Conservation (phyloP, 306 rosid species). For the Potentilla sterilis region DNA sequence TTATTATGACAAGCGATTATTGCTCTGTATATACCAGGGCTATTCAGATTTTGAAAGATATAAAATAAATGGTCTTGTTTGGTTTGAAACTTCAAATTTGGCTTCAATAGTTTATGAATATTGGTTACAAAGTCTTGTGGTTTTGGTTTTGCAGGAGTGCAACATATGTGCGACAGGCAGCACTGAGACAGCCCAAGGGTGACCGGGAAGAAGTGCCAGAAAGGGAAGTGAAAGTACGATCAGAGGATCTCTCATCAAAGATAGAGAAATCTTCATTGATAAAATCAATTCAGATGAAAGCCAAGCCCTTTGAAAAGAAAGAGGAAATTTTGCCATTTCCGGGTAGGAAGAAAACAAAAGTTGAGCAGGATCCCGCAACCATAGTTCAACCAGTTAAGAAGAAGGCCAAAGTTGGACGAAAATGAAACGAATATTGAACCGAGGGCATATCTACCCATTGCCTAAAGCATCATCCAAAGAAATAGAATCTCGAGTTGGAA, state of each 20-base stretch:
- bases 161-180: constrained; percentile 56
- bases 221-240: constrained; percentile 40
- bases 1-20: neutral
- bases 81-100: neutral
- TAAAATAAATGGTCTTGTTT: neutral
- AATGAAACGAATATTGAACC: neutral
- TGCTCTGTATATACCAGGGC: neutral
- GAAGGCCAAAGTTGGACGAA: constrained; percentile 21
- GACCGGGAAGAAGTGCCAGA: constrained; percentile 29
- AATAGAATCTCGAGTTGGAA: neutral
- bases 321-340: constrained; percentile 28
- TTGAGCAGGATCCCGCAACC: constrained; percentile 27
- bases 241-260: constrained; percentile 30
- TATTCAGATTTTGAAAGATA: neutral
- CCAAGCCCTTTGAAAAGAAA: constrained; percentile 42
- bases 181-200: constrained; percentile 46
- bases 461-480: neutral
- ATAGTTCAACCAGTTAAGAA: constrained; percentile 26
- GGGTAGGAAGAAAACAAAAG: constrained; percentile 21
- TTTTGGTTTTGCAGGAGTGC: constrained; percentile 63
- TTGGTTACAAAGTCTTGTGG: constrained; percentile 20
- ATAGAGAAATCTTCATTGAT: constrained; percentile 50
- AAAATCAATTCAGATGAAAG: constrained; percentile 72
- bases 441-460: neutral
- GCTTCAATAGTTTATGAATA: neutral